Evolutionary conservation across 176 grass and related monocot species (phyloP), one percentile per base, ranked within the genome.

Genomic region (Ensete glaucum): DNA sequence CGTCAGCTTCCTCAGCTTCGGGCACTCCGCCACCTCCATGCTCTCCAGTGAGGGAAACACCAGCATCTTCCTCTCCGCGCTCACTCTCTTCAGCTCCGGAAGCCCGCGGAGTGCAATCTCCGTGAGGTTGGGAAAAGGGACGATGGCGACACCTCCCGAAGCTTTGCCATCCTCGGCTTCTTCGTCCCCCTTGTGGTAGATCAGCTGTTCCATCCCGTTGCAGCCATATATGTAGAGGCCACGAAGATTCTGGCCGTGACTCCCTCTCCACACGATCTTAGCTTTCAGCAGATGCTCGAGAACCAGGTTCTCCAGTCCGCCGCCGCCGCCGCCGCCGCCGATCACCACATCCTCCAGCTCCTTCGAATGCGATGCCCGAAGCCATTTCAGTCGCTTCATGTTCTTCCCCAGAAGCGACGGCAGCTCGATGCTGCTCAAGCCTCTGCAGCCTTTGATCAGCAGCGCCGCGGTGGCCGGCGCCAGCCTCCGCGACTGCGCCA

Each of bases 41-140:
- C 64, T 92, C 80, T 73, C 60, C 73, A 92, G 55, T 1, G 83
- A 76, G 1, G 92, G 89, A 49, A 96, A 89, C 23, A 75, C 70
- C 57, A 96, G 25, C 1, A 72, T 54, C 24, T 83, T 85, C 65
- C 57, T 81, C 55, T 27, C 75, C n/a, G 81, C 82, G 84, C 85
- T 86, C 73, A 92, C 49, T 67, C 78, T 79, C 52, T 76, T 92
- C 22, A 88, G 86, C 43, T 71, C 80, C 5, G 78, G 29, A 50
- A 96, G 60, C 16, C 89, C 80, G 11, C 87, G 87, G 64, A 96
- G 71, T 78, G 81, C 70, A 34, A 96, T 43, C 10, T 92, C 89
- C 19, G 84, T 92, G 43, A 96, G 89, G 60, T 87, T 89, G 24
- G 92, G 92, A 69, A 96, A 96, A 3, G 92, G 87, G 24, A 43